Percentiles rank a stretch among this genome's conserved stretches.
Evolutionary conservation across 768 basidiomycete species (phyloP).

Genomic region (Collybia mongolica): DNA sequence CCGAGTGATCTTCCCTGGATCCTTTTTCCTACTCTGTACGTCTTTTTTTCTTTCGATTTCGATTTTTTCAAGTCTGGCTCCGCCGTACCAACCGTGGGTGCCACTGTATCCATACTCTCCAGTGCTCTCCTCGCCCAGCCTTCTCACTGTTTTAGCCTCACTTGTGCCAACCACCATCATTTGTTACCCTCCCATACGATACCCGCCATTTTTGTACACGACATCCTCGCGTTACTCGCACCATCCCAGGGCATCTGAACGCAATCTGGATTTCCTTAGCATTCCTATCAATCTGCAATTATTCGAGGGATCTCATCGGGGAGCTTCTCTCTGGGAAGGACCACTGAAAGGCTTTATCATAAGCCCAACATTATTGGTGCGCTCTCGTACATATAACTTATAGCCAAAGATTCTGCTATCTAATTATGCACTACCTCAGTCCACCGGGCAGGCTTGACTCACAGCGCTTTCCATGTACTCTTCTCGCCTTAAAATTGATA

Average conservation of each 20-base stretch:
- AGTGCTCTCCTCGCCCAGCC: neutral
- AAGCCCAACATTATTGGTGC: neutral
- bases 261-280: neutral
- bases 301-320: neutral
- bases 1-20: neutral
- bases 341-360: slow-evolving; percentile 10
- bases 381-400: neutral
- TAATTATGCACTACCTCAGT: neutral
- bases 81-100: neutral
- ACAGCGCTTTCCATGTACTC: slow-evolving; percentile 37
- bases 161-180: slow-evolving; percentile 1
- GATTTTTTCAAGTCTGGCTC: slow-evolving; percentile 3
- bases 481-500: slow-evolving; percentile 48
- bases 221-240: slow-evolving; percentile 2
- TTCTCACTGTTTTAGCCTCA: neutral
- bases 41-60: neutral
- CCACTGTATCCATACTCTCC: slow-evolving; percentile 8
- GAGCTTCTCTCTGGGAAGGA: neutral
- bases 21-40: neutral
- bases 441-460: neutral
- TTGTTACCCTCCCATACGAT: neutral
- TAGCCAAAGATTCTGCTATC: neutral
- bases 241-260: no score
- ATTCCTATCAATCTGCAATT: neutral
- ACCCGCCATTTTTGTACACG: slow-evolving; percentile 11